Conservation (phyloP, 148 eudicot species). For the Polygonum maritimum region DNA sequence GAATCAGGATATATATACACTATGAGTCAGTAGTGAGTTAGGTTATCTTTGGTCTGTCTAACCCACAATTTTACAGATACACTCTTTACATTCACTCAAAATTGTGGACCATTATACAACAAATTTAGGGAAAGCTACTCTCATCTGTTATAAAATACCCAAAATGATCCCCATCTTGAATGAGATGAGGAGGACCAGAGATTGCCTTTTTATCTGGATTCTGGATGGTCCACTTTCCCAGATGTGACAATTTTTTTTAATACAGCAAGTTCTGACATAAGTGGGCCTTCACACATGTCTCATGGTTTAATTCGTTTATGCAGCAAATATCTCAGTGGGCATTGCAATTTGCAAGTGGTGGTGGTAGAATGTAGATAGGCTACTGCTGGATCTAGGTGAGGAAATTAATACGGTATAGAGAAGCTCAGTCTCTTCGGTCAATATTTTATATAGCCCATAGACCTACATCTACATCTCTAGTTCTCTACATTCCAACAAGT, state of each 20-base stretch:
- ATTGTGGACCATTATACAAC: background rate
- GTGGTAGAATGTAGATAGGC: background rate
- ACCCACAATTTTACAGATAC: too few relatives aligned
- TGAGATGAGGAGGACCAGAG: background rate
- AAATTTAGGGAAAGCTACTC: background rate
- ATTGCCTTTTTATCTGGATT: background rate
- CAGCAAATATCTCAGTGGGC: background rate
- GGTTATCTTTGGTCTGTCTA: background rate
- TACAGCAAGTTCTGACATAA: background rate
- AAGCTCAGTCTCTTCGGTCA: background rate
- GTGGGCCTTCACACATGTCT: background rate
- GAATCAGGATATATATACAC: too few relatives aligned
- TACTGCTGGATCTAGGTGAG: background rate
- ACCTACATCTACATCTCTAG: too few relatives aligned
- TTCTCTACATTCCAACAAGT: too few relatives aligned
- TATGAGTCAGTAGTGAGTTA: background rate
- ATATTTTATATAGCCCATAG: background rate
- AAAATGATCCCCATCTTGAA: background rate
- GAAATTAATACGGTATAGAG: background rate
- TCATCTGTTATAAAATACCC: background rate
- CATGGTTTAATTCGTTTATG: background rate
- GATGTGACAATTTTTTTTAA: background rate
- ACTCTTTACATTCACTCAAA: background rate
- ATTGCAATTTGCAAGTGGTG: background rate
- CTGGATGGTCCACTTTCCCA: background rate